Evolutionary conservation across 805 yeast species (phyloP), one percentile per base, ranked within the genome.

Genomic region (Yamadazyma paraphyllophila): DNA sequence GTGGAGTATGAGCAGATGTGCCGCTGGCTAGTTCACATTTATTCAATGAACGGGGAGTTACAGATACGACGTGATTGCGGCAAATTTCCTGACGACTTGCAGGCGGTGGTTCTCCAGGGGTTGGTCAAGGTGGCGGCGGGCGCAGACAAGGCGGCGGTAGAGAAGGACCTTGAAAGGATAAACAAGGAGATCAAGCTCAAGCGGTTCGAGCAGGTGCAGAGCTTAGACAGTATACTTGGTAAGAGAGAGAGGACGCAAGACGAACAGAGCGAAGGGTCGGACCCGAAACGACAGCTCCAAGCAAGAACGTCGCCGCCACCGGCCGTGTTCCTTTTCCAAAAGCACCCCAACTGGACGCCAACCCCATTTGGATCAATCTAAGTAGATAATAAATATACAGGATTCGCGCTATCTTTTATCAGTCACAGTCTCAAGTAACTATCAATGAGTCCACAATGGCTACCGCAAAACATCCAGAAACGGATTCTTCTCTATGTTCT

Each of bases 391-490:
- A 35, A 20, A 4, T 20, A 20, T 20, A 20, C 24, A 20, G 24
- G 24, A 20, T 20, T 20, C 24, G 24, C 24, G 24, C 24, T 20
- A 20, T 20, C 24, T 20, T 20, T 20, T 20, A 20, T 20, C 24
- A 20, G 24, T 20, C 24, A 20, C 24, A 20, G 24, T 20, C 24
- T 20, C 24, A 20, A 20, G 24, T 20, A 20, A 20, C 24, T 6
- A 20, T 20, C 26, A 10, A 50, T 50, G 54, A 47, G 51, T 43
- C 51, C 51, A 7, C 53, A 47, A 36, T 88, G 96, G 95, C 76
- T 88, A 63, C 92, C 96, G 6, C 92, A 84, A 61, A 87, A 85
- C 63, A 73, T 91, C 35, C 96, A 90, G 58, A 85, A 87, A 65
- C 73, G 96, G 55, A 76, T 90, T 32, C 77, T 91, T 36, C 80